Base-by-base conservation (phyloP, 2,329 filamentous ascomycete genomes). In the Fusarium sp. region DNA sequence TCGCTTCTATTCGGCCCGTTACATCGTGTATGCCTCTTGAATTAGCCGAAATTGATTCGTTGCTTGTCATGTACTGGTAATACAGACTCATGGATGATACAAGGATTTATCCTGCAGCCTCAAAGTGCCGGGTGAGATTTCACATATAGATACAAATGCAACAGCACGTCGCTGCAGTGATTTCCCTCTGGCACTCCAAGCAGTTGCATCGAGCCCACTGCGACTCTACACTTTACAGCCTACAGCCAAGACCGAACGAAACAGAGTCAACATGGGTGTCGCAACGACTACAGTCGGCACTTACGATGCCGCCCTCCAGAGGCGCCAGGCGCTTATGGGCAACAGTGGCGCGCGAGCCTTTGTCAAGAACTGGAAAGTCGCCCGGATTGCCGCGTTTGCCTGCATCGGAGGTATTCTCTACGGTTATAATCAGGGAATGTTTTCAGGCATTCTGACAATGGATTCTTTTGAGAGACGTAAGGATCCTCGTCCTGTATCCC, bases 361-460 rank as follows among this genome's bases (percentile, higher is more conserved):
- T 48, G 78, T 90, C 20, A 90, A 89, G 80, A 91, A 91, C 76
- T 87, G 86, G 77, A 88, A 86, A 48, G 89, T 91, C 22, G 89
- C 90, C 73, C 83, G 86, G n/a, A 87, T 91, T 66, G 88, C 89
- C 4, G 82, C 87, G 47, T 91, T 91, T 78, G 89, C 89, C 12
- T 91, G 89, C 68, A 89, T 91, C 47, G 90, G 90, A 26, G 89
- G 89, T 59, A 83, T 90, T 6, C 82, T 90, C 3, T 90, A 93
- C 79, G 91, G 93, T 26, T 94, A 94, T 82, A 94, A 94, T 78
- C 91, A 94, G 79, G 93, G 92, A 65, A 80, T 81, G 78, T 80
- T 81, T 36, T 81, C 89, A n/a, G 92, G 92, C 30, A 89, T 95
- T 13, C 80, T 90, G 14, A 85, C 85, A 22, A 90, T 90, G 88